These are phyloP conservation scores for Alternaria brassicae DNA, from an alignment of 2,329 filamentous ascomycete genomes.

Conservation along the genomic window DNA sequence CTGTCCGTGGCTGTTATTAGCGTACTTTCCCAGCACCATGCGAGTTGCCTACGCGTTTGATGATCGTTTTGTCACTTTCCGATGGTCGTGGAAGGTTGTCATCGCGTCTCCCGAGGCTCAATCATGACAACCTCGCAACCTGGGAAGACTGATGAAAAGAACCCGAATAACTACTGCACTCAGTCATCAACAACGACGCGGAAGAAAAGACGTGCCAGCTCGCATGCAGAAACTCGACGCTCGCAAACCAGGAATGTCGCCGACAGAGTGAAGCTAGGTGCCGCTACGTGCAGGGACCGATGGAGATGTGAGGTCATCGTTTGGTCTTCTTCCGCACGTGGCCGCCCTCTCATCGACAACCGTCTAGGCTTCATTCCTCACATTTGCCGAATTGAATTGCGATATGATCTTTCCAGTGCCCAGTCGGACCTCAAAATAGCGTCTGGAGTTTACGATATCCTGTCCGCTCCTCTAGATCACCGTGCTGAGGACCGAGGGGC, in stretches of 20 bases:
- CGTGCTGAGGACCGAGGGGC: neutral
- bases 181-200: neutral
- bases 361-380: neutral
- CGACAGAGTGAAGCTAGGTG: neutral
- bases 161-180: neutral
- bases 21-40: neutral
- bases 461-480: neutral
- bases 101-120: conserved; percentile 13
- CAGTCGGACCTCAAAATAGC: neutral
- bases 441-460: neutral
- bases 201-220: neutral
- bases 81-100: conserved; percentile 31
- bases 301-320: neutral
- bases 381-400: neutral
- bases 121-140: neutral
- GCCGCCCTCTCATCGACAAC: neutral
- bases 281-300: neutral
- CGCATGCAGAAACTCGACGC: neutral
- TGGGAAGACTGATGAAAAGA: neutral
- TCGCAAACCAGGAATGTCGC: neutral
- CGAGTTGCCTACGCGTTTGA: conserved; percentile 26
- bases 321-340: neutral
- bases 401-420: neutral
- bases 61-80: conserved; percentile 35
- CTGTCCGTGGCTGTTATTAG: conserved; percentile 15